These are phyloP conservation scores for Phascolomyces articulosus DNA, from an alignment of 371 early-diverging fungal species.

Conservation along the genomic window DNA sequence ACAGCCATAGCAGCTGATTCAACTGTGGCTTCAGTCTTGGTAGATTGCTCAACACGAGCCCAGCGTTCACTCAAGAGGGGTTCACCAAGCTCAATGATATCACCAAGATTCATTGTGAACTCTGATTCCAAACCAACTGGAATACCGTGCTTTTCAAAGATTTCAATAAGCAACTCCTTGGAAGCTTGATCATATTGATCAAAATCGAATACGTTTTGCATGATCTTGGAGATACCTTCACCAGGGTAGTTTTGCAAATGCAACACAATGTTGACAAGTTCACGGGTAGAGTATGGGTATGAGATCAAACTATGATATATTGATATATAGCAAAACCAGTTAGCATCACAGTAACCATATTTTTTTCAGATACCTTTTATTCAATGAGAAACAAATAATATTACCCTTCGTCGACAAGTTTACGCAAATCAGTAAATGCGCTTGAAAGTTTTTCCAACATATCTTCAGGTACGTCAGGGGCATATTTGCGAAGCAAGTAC, in stretches of 20 bases:
- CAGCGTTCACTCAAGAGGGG: constrained; percentile 66
- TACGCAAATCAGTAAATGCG: constrained; percentile 78
- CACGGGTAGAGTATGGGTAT: constrained; percentile 89
- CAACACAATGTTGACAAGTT: constrained; percentile 79
- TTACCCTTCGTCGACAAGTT: constrained; percentile 74
- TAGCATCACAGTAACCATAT: not conserved
- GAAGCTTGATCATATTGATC: constrained; percentile 75
- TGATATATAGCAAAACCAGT: no score
- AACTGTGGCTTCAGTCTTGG: constrained; percentile 16
- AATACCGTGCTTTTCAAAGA: constrained; percentile 81
- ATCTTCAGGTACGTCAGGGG: constrained; percentile 73
- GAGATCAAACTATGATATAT: constrained; percentile 50
- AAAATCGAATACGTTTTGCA: constrained; percentile 87
- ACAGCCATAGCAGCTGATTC: constrained; percentile 41
- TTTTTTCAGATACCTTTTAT: no score
- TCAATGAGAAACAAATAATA: not conserved
- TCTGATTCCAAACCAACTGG: constrained; percentile 76
- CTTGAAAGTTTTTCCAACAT: constrained; percentile 66
- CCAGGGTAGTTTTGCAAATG: constrained; percentile 78
- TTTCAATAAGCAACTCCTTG: constrained; percentile 70
- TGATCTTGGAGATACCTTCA: constrained; percentile 73
- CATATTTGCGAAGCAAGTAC: constrained; percentile 73
- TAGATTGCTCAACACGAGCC: constrained; percentile 40
- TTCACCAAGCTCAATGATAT: constrained; percentile 52
- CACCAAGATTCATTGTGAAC: constrained; percentile 68